Conservation (phyloP, 495 filamentous ascomycete species). For the Neurospora africana region DNA sequence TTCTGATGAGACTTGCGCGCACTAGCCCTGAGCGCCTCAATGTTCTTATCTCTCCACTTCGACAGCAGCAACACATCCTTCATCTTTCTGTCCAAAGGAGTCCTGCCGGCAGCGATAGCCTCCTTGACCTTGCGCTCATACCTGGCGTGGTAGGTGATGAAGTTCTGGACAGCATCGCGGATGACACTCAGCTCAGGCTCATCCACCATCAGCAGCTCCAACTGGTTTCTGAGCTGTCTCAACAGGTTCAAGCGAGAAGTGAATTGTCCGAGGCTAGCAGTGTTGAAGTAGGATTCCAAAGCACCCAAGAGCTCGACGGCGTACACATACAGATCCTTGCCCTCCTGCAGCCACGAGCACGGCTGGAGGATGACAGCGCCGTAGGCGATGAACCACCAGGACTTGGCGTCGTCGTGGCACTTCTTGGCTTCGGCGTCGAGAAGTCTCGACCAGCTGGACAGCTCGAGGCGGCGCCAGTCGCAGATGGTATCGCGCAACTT, state of each 20-base stretch:
- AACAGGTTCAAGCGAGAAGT: conserved; percentile 59
- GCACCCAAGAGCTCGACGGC: conserved; percentile 55
- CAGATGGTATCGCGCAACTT: conserved; percentile 66
- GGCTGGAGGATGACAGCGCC: conserved; percentile 74
- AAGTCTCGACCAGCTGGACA: conserved; percentile 85
- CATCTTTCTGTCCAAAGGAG: conserved; percentile 69
- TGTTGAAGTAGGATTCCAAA: conserved; percentile 63
- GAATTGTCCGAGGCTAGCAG: conserved; percentile 73
- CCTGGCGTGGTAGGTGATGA: conserved; percentile 58
- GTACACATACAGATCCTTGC: conserved; percentile 49
- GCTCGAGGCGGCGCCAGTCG: conserved; percentile 78
- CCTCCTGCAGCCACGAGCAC: conserved; percentile 45
- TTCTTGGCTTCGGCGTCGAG: conserved; percentile 74
- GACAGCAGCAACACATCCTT: conserved; percentile 78
- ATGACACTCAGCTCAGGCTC: conserved; percentile 42
- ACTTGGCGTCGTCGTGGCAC: conserved; percentile 61
- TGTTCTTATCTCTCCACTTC: conserved; percentile 96
- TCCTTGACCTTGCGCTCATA: conserved; percentile 57
- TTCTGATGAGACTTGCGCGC: conserved; percentile 83
- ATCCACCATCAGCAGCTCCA: conserved; percentile 45
- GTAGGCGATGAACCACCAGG: conserved; percentile 97
- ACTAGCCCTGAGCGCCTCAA: conserved; percentile 76
- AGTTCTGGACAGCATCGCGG: conserved; percentile 58
- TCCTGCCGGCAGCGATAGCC: conserved; percentile 49
- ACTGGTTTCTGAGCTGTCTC: conserved; percentile 55